These are phyloP conservation scores for Saposhnikovia divaricata DNA, from an alignment of 129 eudicot genomes.

Conservation along the genomic window DNA sequence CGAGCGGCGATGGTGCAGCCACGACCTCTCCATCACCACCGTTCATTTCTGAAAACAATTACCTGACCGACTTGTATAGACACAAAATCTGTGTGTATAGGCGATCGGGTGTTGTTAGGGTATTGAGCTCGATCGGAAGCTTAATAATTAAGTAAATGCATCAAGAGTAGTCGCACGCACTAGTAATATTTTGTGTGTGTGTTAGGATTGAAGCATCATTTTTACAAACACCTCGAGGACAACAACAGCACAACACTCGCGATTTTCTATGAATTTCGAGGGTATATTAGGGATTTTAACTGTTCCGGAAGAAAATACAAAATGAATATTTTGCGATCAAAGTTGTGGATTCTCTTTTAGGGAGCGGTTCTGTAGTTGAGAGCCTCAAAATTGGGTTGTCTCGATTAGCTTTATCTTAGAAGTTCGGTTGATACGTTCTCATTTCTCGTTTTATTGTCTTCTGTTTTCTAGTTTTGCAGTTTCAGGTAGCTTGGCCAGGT, in stretches of 20 bases:
- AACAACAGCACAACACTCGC: background rate
- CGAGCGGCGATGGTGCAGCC: constrained; percentile 39
- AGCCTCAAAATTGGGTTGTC: too few species aligned
- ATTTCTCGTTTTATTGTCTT: too few species aligned
- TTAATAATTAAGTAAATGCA: background rate
- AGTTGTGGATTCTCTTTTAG: too few species aligned
- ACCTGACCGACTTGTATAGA: background rate
- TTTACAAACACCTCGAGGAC: background rate
- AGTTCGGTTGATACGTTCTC: too few species aligned
- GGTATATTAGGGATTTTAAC: background rate
- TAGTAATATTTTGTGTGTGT: background rate
- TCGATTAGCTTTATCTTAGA: too few species aligned
- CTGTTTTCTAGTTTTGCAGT: too few species aligned
- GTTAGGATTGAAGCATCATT: background rate
- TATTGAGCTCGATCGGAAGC: background rate
- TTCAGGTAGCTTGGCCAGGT: too few species aligned
- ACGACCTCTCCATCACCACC: constrained; percentile 36
- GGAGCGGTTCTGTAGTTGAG: too few species aligned
- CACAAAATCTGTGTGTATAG: background rate
- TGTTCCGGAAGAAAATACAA: background rate
- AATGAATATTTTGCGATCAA: too few species aligned
- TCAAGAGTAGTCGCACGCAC: background rate
- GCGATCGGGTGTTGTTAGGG: background rate
- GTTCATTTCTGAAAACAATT: constrained; percentile 15
- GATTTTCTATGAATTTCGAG: background rate